Evolutionary conservation across 2,329 filamentous ascomycete species (phyloP).

Genomic region (Trichoderma sp.): DNA sequence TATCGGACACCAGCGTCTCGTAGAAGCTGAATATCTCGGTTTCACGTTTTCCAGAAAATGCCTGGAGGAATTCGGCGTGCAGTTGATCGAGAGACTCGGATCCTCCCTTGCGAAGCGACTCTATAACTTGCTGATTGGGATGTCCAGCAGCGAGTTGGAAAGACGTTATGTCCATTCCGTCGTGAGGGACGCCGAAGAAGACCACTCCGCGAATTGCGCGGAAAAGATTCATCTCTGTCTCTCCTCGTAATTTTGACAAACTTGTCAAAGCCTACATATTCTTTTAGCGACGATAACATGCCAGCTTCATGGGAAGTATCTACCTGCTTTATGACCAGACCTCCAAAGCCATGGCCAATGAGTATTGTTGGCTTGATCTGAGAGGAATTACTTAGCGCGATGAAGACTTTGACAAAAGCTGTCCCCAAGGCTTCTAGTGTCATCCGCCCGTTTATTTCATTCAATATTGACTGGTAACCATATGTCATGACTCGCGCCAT

Average conservation of each 20-base stretch:
- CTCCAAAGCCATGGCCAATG: not conserved
- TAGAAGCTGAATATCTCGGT: not conserved
- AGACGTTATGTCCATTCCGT: not conserved
- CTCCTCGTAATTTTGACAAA: not conserved
- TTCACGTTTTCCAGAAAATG: not conserved
- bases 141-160: not conserved
- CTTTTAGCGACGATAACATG: not conserved
- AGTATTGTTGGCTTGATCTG: not conserved
- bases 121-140: not conserved
- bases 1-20: not conserved
- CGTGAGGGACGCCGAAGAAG: not conserved
- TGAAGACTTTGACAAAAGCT: not conserved
- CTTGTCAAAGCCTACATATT: not conserved
- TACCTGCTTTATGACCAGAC: not conserved
- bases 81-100: not conserved
- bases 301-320: not conserved
- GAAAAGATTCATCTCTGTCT: not conserved
- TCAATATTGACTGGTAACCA: not conserved
- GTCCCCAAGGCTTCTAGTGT: not conserved
- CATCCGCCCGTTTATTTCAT: not conserved
- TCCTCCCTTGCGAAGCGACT: not conserved
- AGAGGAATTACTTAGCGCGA: not conserved
- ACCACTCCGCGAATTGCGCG: not conserved
- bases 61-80: not conserved
- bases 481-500: conserved; percentile 3